These are phyloP conservation scores for Phytopythium boreale DNA, from an alignment of 352 stramenopile species.

Conservation along the genomic window DNA sequence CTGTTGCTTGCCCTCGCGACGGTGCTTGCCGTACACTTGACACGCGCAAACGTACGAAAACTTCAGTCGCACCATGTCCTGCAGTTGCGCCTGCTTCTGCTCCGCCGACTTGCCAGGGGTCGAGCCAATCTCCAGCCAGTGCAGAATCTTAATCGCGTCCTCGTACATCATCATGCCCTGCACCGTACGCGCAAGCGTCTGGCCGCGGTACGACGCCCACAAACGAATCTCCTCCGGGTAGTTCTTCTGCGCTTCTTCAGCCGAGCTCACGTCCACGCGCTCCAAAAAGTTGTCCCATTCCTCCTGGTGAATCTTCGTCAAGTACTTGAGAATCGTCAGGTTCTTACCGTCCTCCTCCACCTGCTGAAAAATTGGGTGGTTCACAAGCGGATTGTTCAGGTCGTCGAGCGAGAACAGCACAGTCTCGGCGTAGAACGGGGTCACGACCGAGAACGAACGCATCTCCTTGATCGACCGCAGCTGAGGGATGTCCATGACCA, in stretches of 20 bases:
- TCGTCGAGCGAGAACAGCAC: constrained; percentile 80
- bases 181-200: constrained; percentile 76
- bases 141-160: constrained; percentile 83
- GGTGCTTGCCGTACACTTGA: constrained; percentile 83
- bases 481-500: constrained; percentile 84
- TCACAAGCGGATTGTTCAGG: constrained; percentile 78
- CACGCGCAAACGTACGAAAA: constrained; percentile 87
- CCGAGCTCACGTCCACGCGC: constrained; percentile 68
- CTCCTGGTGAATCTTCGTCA: constrained; percentile 82
- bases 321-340: constrained; percentile 82
- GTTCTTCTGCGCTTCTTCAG: constrained; percentile 69
- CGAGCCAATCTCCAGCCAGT: constrained; percentile 83
- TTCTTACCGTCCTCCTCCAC: constrained; percentile 84
- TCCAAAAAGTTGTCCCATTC: constrained; percentile 87
- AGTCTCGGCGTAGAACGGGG: constrained; percentile 79
- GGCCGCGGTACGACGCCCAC: constrained; percentile 79
- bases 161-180: constrained; percentile 89
- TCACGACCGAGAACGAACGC: constrained; percentile 83
- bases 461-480: constrained; percentile 81
- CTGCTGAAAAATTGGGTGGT: constrained; percentile 84
- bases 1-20: constrained; percentile 56
- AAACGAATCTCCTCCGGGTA: constrained; percentile 73
- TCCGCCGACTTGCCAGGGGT: constrained; percentile 57
- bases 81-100: constrained; percentile 74
- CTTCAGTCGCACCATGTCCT: constrained; percentile 85